phyloP scores from a whole-genome alignment of 352 stramenopile genomes.

The Synura sp. region DNA sequence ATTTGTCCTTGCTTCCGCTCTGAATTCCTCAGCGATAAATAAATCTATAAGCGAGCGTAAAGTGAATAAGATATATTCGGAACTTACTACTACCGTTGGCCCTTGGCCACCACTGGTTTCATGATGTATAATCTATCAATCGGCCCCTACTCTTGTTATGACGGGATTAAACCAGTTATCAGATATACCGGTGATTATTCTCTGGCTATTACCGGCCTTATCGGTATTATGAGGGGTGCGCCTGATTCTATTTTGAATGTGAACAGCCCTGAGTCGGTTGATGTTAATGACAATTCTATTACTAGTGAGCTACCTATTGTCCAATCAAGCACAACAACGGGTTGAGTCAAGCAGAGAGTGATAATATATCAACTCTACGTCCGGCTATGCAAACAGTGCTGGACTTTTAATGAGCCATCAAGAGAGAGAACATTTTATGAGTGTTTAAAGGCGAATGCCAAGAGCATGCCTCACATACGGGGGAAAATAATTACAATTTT shows the following conservation, averaged over 20 bases:
- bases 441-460: constrained; percentile 37
- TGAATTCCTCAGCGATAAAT: constrained; percentile 33
- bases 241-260: no score
- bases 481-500: no score
- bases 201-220: constrained; percentile 39
- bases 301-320: no score
- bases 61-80: constrained; percentile 41
- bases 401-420: constrained; percentile 40
- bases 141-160: constrained; percentile 39
- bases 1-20: constrained; percentile 35
- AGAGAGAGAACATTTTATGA: constrained; percentile 40
- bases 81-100: constrained; percentile 33
- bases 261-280: no score
- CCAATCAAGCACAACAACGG: no score
- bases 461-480: constrained; percentile 40
- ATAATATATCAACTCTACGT: constrained; percentile 40
- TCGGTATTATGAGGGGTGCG: constrained; percentile 39
- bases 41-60: constrained; percentile 36
- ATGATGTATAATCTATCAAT: constrained; percentile 42
- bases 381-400: constrained; percentile 39
- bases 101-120: constrained; percentile 34
- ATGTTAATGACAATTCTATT: no score
- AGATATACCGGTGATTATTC: constrained; percentile 39
- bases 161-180: constrained; percentile 39
- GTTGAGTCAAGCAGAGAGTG: constrained; percentile 37